Conservation (phyloP, 108 stramenopile species). For the Skeletonema potamos region DNA sequence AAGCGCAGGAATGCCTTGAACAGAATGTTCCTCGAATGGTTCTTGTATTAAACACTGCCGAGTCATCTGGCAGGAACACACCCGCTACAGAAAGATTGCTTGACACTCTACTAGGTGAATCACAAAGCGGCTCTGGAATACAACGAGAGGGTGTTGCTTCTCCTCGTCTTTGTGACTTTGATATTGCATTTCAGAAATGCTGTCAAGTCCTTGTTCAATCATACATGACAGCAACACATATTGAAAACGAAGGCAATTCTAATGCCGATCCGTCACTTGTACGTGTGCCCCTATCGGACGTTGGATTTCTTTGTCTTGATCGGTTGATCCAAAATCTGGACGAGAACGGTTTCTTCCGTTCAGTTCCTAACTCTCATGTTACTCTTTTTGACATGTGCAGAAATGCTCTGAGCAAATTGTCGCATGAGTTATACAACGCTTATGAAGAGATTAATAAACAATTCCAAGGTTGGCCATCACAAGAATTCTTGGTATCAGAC, state of each 20-base stretch:
- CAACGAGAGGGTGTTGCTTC: conserved; percentile 19
- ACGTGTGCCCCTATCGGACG: conserved; percentile 24
- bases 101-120: conserved; percentile 9
- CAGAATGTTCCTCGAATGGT: conserved; percentile 30
- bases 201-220: conserved; percentile 25
- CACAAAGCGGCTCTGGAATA: not conserved
- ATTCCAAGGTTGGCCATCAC: conserved; percentile 21
- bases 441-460: conserved; percentile 15
- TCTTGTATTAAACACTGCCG: conserved; percentile 12
- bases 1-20: conserved; percentile 3
- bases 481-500: conserved; percentile 15
- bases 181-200: conserved; percentile 31
- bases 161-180: conserved; percentile 14
- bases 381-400: not conserved
- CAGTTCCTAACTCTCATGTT: not conserved
- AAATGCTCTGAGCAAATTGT: conserved; percentile 17
- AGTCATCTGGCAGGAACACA: not conserved
- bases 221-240: not conserved
- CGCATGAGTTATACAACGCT: conserved; percentile 9
- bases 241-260: conserved; percentile 3
- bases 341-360: conserved; percentile 6
- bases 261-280: not conserved
- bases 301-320: conserved; percentile 42
- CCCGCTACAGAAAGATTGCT: conserved; percentile 7
- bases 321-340: conserved; percentile 32